These are phyloP conservation scores for Trichoderma sp. DNA, from an alignment of 2,329 filamentous ascomycete genomes.

Conservation along the genomic window DNA sequence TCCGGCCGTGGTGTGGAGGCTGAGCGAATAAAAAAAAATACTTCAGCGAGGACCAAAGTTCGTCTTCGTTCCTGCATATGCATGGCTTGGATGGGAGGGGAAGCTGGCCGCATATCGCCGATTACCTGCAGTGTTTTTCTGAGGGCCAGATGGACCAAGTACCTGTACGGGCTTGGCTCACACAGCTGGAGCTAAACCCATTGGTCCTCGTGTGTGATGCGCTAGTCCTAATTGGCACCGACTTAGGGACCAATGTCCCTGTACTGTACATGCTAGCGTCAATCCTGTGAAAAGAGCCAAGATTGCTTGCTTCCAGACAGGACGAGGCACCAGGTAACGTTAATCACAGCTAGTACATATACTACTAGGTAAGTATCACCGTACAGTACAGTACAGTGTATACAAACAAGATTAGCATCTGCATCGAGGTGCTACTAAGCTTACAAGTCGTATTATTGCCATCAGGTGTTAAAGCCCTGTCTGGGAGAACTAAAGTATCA, in stretches of 20 bases:
- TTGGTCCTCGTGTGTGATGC: background rate
- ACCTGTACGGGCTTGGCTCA: background rate
- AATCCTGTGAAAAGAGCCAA: background rate
- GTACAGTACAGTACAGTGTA: no score
- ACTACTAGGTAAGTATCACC: background rate
- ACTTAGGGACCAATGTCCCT: background rate
- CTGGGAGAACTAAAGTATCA: background rate
- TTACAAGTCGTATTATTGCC: background rate
- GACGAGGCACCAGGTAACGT: background rate
- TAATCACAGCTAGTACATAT: background rate
- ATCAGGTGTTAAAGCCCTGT: background rate
- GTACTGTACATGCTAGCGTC: background rate
- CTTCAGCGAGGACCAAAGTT: background rate
- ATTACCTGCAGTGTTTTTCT: background rate
- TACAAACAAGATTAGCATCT: no score
- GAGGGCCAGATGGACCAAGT: no score
- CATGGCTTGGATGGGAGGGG: background rate
- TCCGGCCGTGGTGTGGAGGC: slow-evolving; percentile 1
- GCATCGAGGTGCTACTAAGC: background rate
- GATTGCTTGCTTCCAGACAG: background rate
- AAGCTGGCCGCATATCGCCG: slow-evolving; percentile 15
- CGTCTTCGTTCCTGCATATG: slow-evolving; percentile 15
- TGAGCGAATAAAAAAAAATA: slow-evolving; percentile 10
- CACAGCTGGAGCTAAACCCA: background rate
- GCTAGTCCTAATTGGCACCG: background rate